Conservation (phyloP, 768 basidiomycete genomes). For the Suillus discolor region DNA sequence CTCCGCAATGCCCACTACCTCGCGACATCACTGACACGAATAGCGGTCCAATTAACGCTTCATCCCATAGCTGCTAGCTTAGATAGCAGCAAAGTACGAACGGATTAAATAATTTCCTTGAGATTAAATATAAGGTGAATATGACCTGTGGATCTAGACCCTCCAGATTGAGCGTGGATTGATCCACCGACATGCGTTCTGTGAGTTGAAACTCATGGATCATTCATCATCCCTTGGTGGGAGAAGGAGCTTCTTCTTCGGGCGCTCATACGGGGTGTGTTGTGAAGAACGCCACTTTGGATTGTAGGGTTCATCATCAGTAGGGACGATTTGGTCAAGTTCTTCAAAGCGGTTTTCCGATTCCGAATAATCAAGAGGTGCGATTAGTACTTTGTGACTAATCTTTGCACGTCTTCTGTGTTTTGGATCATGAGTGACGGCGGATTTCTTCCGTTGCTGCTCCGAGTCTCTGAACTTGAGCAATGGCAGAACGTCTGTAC, state of each 20-base stretch:
- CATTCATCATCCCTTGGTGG: slow-evolving; percentile 3
- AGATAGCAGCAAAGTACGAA: background rate
- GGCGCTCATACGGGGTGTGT: background rate
- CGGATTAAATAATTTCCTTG: background rate
- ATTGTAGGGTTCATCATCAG: background rate
- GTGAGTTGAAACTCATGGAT: background rate
- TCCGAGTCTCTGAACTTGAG: background rate
- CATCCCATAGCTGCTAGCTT: background rate
- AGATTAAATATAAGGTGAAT: background rate
- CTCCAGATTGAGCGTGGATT: background rate
- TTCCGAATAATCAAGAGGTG: slow-evolving; percentile 14
- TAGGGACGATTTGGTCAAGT: background rate
- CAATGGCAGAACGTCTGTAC: background rate
- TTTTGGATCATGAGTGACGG: background rate
- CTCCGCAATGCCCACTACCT: background rate
- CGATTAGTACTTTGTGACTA: slow-evolving; percentile 20
- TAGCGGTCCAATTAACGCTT: background rate
- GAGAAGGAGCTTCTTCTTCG: background rate
- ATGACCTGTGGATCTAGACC: no score
- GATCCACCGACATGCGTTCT: background rate
- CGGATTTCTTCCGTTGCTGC: background rate
- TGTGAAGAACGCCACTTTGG: background rate
- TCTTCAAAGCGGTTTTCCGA: background rate
- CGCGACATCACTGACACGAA: background rate
- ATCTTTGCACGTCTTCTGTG: slow-evolving; percentile 4